These are phyloP conservation scores for Aurifilum marmelostoma DNA, from an alignment of 2,329 filamentous ascomycete genomes.

Conservation along the genomic window DNA sequence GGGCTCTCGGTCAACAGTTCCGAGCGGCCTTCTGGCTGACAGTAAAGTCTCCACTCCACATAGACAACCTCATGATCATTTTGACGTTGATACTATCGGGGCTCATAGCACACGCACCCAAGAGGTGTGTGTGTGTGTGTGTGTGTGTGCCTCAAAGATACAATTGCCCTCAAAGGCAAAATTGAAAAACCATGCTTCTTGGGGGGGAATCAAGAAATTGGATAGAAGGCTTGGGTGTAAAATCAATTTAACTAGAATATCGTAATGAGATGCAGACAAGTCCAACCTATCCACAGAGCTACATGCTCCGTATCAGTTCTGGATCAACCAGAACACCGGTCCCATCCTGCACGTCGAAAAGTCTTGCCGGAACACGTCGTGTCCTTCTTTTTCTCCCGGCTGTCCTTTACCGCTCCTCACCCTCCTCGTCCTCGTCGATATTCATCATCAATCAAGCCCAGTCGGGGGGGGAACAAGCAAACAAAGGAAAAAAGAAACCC, in stretches of 20 bases:
- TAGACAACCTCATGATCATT: background rate
- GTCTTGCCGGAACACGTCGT: constrained; percentile 5
- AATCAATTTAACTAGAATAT: background rate
- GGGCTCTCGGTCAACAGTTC: background rate
- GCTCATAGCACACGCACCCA: background rate
- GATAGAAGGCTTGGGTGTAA: background rate
- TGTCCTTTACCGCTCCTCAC: background rate
- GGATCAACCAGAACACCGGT: constrained; percentile 18
- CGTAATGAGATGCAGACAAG: constrained; percentile 6
- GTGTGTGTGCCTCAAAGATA: background rate
- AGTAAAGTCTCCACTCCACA: background rate
- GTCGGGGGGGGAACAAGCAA: background rate
- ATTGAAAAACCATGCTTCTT: no score
- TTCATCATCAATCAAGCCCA: constrained; percentile 11
- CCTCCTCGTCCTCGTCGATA: constrained; percentile 3
- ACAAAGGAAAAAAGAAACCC: background rate
- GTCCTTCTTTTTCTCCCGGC: background rate
- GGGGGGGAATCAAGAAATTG: no score
- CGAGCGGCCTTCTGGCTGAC: background rate
- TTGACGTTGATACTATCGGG: background rate
- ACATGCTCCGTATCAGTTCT: constrained; percentile 14
- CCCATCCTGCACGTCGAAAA: constrained; percentile 9
- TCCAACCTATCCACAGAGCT: background rate
- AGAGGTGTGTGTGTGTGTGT: background rate
- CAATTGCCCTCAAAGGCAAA: background rate